Evolutionary conservation across 176 grass and related monocot genomes (phyloP).

Genomic region (Lolium multiflorum): DNA sequence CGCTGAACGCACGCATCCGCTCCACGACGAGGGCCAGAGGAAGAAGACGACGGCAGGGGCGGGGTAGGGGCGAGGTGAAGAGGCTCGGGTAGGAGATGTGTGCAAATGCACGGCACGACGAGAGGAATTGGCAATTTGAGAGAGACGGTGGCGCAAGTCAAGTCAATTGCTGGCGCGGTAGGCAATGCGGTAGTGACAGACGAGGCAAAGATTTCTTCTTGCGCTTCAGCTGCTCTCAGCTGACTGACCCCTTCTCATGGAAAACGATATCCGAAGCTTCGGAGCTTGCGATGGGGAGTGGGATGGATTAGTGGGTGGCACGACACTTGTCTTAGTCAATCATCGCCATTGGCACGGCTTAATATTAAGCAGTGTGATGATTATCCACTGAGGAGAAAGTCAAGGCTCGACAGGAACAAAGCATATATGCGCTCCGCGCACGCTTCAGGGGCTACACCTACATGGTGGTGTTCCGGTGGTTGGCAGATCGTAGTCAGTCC

Average conservation of each 20-base stretch:
- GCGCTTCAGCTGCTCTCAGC: neutral
- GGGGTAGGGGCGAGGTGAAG: neutral
- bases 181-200: neutral
- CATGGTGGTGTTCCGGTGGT: neutral
- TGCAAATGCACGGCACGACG: neutral
- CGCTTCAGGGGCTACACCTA: neutral
- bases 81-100: neutral
- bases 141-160: conserved; percentile 24
- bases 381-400: conserved; percentile 35
- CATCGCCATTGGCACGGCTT: neutral
- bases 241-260: neutral
- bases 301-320: conserved; percentile 34
- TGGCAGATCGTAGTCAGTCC: neutral
- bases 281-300: neutral
- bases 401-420: neutral
- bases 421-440: neutral
- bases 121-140: neutral
- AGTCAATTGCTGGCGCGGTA: conserved; percentile 35
- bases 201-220: conserved; percentile 27
- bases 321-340: conserved; percentile 5
- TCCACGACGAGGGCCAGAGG: conserved; percentile 9
- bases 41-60: conserved; percentile 17
- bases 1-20: neutral
- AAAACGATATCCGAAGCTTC: conserved; percentile 48
- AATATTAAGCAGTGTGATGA: neutral